A percentile compares a stretch with the other conserved stretches of the same genome.
Conservation (phyloP, 768 basidiomycete genomes). For the Rhizopogon vinicolor region DNA sequence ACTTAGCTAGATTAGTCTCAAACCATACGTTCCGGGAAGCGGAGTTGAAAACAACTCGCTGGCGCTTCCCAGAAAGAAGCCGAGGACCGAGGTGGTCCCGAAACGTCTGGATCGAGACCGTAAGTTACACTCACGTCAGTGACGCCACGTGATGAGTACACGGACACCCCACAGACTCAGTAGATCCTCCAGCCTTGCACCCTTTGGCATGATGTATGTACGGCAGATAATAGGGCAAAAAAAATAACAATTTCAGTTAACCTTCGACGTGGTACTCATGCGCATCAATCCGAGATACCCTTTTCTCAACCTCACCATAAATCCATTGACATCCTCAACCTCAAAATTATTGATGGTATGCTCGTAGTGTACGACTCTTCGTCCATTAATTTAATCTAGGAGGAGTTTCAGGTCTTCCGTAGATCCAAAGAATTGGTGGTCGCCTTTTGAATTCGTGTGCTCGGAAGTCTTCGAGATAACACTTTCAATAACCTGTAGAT, state of each 20-base stretch:
- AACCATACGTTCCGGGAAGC: too few relatives aligned
- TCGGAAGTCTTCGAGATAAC: not conserved
- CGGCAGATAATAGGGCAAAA: not conserved
- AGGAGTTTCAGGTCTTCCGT: slow-evolving; percentile 44
- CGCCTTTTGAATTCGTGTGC: slow-evolving; percentile 5
- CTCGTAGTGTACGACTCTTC: slow-evolving; percentile 65
- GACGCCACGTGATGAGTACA: too few relatives aligned
- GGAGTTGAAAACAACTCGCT: too few relatives aligned
- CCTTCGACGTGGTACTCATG: not conserved
- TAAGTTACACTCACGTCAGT: too few relatives aligned
- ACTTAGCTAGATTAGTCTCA: too few relatives aligned
- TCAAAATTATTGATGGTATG: slow-evolving; percentile 67
- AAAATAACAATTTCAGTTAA: not conserved
- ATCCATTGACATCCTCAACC: too few relatives aligned
- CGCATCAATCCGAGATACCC: slow-evolving; percentile 50
- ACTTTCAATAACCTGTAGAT: slow-evolving; percentile 13
- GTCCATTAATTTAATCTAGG: slow-evolving; percentile 64
- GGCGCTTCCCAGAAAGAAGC: too few relatives aligned
- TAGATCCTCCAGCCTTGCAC: too few relatives aligned
- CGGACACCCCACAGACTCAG: too few relatives aligned
- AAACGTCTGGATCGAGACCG: too few relatives aligned
- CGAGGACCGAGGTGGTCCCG: too few relatives aligned
- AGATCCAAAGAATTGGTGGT: not conserved
- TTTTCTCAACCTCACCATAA: slow-evolving; percentile 53
- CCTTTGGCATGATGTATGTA: too few relatives aligned